Percentiles rank a stretch among this genome's conserved stretches.
Conservation (phyloP, 2,329 filamentous ascomycete species). For the Xylariomycetidae sp. region DNA sequence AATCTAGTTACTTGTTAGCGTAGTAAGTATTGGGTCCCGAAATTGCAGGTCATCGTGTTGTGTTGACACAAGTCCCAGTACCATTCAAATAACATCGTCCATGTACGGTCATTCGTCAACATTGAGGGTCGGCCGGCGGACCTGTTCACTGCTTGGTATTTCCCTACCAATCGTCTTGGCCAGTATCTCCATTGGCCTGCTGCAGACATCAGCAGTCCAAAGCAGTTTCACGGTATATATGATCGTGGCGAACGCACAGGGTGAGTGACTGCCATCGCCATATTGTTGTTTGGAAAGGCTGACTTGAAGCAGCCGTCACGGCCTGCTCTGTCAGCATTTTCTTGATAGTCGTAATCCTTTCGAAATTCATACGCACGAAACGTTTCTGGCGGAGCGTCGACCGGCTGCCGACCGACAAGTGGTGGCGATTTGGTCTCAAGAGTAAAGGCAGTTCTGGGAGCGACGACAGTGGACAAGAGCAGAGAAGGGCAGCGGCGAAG, state of each 20-base stretch:
- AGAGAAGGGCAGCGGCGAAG: not conserved
- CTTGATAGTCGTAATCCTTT: slow-evolving; percentile 1
- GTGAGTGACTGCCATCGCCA: no score
- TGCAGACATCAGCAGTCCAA: slow-evolving; percentile 15
- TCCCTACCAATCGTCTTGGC: slow-evolving; percentile 13
- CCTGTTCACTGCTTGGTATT: slow-evolving; percentile 7
- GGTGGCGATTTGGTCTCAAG: no score
- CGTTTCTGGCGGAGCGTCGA: slow-evolving; percentile 1
- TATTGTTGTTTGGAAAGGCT: no score
- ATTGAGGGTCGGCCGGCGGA: slow-evolving; percentile 7
- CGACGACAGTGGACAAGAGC: not conserved
- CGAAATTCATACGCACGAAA: slow-evolving; percentile 4
- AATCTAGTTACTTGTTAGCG: slow-evolving; percentile 13
- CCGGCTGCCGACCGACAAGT: no score
- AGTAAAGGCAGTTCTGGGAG: no score
- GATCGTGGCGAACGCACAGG: slow-evolving; percentile 17
- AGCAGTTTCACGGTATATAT: slow-evolving; percentile 17
- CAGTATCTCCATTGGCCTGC: slow-evolving; percentile 13
- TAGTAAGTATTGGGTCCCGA: slow-evolving; percentile 9
- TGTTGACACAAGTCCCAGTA: no score
- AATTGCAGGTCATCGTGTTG: no score
- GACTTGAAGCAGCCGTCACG: no score
- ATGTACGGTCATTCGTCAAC: slow-evolving; percentile 11
- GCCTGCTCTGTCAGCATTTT: not conserved
- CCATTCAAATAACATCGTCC: slow-evolving; percentile 11